phyloP scores from a whole-genome alignment of 2,329 filamentous ascomycete genomes.

The Dothidotthia symphoricarpi region DNA sequence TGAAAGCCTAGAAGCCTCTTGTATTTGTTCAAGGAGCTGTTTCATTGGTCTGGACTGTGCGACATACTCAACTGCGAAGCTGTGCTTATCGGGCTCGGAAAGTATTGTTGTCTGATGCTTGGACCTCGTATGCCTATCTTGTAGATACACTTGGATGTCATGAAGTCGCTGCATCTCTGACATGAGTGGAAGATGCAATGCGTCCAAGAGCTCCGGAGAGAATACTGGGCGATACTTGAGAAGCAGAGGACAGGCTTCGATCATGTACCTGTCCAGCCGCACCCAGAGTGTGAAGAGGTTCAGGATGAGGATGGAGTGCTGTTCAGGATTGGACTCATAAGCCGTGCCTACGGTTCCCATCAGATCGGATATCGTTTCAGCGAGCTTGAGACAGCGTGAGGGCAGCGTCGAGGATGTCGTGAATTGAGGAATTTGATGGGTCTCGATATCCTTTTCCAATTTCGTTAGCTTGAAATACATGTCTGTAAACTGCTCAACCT shows the following conservation, averaged over 20 bases:
- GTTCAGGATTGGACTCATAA: constrained; percentile 49
- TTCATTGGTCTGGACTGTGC: constrained; percentile 16
- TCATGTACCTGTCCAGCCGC: constrained; percentile 51
- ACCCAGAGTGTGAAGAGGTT: constrained; percentile 57
- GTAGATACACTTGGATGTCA: constrained; percentile 51
- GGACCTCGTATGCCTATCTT: constrained; percentile 31
- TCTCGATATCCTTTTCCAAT: constrained; percentile 17
- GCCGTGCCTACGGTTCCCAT: constrained; percentile 33
- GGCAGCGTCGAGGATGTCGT: constrained; percentile 9
- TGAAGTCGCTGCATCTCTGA: constrained; percentile 53
- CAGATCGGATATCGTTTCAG: constrained; percentile 39
- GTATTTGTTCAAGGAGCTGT: constrained; percentile 35
- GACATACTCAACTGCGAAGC: constrained; percentile 49
- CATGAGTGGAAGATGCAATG: constrained; percentile 50
- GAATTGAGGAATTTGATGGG: constrained; percentile 8
- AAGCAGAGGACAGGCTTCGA: constrained; percentile 48
- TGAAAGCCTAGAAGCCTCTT: constrained; percentile 22
- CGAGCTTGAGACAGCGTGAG: constrained; percentile 38
- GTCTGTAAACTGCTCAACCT: constrained; percentile 15
- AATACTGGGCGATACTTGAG: constrained; percentile 53
- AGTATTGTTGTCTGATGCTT: constrained; percentile 46
- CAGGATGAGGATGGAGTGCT: constrained; percentile 54
- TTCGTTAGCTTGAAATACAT: constrained; percentile 22
- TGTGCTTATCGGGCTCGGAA: constrained; percentile 40
- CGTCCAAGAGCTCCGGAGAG: constrained; percentile 50